Base-by-base conservation (phyloP, 2,329 filamentous ascomycete genomes). In the Calonectria fujianensis region DNA sequence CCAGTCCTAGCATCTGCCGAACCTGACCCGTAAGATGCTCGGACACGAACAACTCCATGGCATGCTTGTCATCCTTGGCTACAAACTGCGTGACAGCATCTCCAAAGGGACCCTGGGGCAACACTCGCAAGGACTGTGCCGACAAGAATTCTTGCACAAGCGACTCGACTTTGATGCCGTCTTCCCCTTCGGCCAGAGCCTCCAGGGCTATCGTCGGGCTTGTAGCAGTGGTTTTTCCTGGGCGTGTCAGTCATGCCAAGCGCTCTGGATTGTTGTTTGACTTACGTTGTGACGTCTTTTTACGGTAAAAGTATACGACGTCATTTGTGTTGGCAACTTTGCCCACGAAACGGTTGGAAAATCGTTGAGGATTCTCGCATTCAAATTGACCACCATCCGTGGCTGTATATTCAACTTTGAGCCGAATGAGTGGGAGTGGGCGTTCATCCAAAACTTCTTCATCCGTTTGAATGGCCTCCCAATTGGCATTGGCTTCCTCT, bases 1-100 rank as follows among this genome's bases (percentile, higher is more conserved):
- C 91, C 8, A 95, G 85, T 1, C 89, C 87, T 41, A 96, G 87
- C 80, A 96, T 89, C 75, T 94, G 90, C 78, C 92, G 92, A 24
- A 96, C 90, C 81, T 96, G 94, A 29, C 90, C 91, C 3, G 91
- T 89, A 3, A 96, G 86, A 18, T 93, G 94, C 39, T 95, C 93
- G 29, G 90, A 91, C 13, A 96, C 93, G 79, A 96, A 96, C 54
- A 92, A 88, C 81, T 96, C 93, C 93, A 98, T 95, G 3, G 95
- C 95, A 80, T 97, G 93, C 82, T 96, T 98, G 86, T 99, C 97
- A 78, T 98, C 95, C 79, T 98, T 98, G 83, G 96, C 93, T 32
- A 99, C 95, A 80, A 97, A 99, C 75, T 98, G 94, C 61, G 93
- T 93, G 7, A 99, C 95, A 0, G 97, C 97, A 81, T 98, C 96